phyloP scores from a whole-genome alignment of 345 rosid genomes.

The Theobroma cacao region DNA sequence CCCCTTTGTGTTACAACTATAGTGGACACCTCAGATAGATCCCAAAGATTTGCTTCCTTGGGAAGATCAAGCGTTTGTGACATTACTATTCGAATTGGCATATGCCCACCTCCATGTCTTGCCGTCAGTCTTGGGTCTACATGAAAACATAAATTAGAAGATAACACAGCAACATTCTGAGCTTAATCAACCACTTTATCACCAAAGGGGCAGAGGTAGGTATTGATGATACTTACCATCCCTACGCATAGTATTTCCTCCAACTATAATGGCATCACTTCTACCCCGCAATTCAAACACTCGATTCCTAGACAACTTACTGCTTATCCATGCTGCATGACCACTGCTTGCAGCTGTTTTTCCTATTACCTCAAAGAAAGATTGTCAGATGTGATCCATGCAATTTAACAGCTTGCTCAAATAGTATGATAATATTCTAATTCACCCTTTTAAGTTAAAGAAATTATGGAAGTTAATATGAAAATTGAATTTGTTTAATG shows the following conservation, averaged over 20 bases:
- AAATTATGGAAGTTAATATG: not conserved
- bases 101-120: slow-evolving; percentile 86
- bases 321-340: slow-evolving; percentile 94
- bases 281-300: slow-evolving; percentile 84
- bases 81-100: slow-evolving; percentile 84
- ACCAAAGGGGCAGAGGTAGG: not conserved
- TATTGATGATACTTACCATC: slow-evolving; percentile 50
- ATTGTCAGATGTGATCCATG: not conserved
- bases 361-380: slow-evolving; percentile 42
- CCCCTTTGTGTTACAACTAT: slow-evolving; percentile 89
- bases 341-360: slow-evolving; percentile 94
- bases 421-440: not conserved
- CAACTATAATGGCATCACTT: slow-evolving; percentile 89
- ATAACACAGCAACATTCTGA: not conserved
- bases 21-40: slow-evolving; percentile 74
- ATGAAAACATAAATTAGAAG: slow-evolving; percentile 13
- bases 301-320: slow-evolving; percentile 70
- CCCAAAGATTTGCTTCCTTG: slow-evolving; percentile 87
- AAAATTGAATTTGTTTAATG: not conserved
- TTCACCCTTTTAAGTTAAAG: not conserved
- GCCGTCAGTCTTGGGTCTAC: slow-evolving; percentile 87
- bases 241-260: slow-evolving; percentile 86
- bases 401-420: not conserved
- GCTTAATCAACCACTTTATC: not conserved
- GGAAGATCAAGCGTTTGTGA: slow-evolving; percentile 83